Evolutionary conservation across 1,284 basidiomycete species (phyloP).

Genomic region (Agroathelia rolfsii): DNA sequence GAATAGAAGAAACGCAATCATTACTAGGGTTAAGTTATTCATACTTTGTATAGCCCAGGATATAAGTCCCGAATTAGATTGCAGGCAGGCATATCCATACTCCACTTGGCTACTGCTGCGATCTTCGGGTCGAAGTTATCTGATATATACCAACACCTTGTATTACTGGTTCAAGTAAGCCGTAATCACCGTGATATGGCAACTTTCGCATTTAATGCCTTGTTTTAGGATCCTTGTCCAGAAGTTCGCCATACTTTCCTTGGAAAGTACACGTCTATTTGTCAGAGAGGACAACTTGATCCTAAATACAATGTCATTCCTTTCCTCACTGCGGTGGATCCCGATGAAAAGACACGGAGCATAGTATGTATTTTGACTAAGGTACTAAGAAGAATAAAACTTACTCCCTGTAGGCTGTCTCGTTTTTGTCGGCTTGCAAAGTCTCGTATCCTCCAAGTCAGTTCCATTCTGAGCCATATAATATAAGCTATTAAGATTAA

Average conservation of each 20-base stretch:
- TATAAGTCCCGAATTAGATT: conserved; percentile 67
- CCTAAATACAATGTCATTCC: conserved; percentile 75
- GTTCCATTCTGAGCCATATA: conserved; percentile 3
- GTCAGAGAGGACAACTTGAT: conserved; percentile 54
- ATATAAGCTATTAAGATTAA: neutral
- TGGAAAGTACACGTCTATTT: conserved; percentile 59
- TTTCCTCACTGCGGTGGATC: conserved; percentile 87
- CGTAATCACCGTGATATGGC: too few relatives aligned
- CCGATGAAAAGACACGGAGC: conserved; percentile 69
- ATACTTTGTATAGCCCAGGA: conserved; percentile 35
- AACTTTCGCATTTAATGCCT: too few relatives aligned
- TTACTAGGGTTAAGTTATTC: too few relatives aligned
- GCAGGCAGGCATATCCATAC: conserved; percentile 70
- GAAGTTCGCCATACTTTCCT: conserved; percentile 78
- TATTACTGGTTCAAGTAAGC: too few relatives aligned
- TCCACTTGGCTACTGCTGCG: conserved; percentile 68
- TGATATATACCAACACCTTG: too few relatives aligned
- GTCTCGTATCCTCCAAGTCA: conserved; percentile 43
- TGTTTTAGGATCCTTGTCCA: conserved; percentile 71
- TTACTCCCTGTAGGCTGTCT: conserved; percentile 44
- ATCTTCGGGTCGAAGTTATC: too few relatives aligned
- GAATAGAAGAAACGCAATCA: too few relatives aligned
- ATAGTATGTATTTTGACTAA: too few relatives aligned
- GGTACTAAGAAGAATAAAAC: too few relatives aligned
- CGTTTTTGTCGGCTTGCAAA: conserved; percentile 46